Conservation (phyloP, 2,329 filamentous ascomycete species). For the Rhynchosporium agropyri region DNA sequence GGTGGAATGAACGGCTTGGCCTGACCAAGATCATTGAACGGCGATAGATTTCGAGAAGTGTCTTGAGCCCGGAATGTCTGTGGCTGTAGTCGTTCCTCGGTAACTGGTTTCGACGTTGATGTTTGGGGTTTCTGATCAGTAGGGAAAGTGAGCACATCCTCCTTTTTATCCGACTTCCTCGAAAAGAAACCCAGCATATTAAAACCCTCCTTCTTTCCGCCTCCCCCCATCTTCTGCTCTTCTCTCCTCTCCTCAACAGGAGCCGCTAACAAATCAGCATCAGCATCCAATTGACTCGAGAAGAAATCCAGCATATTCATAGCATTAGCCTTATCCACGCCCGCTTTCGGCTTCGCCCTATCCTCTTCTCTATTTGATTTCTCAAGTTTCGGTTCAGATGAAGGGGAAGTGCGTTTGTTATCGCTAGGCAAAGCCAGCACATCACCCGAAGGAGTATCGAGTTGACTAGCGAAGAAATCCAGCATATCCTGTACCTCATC, state of each 20-base stretch:
- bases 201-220: slow-evolving; percentile 1
- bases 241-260: no score
- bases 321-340: no score
- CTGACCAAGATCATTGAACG: background rate
- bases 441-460: background rate
- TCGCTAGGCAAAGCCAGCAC: background rate
- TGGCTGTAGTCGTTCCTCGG: background rate
- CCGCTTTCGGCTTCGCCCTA: no score
- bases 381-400: no score
- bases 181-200: slow-evolving; percentile 19
- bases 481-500: slow-evolving; percentile 15
- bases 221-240: no score
- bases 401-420: no score
- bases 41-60: background rate
- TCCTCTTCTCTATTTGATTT: no score
- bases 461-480: slow-evolving; percentile 21
- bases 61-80: background rate
- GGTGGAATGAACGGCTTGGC: background rate
- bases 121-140: background rate
- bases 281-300: slow-evolving; percentile 15
- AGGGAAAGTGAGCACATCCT: slow-evolving; percentile 11
- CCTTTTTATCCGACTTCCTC: slow-evolving; percentile 6
- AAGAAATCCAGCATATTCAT: slow-evolving; percentile 16
- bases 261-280: background rate
- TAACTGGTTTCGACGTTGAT: background rate